These are phyloP conservation scores for Saccharomycopsis sp. DNA, from an alignment of 805 yeast genomes.

Conservation along the genomic window DNA sequence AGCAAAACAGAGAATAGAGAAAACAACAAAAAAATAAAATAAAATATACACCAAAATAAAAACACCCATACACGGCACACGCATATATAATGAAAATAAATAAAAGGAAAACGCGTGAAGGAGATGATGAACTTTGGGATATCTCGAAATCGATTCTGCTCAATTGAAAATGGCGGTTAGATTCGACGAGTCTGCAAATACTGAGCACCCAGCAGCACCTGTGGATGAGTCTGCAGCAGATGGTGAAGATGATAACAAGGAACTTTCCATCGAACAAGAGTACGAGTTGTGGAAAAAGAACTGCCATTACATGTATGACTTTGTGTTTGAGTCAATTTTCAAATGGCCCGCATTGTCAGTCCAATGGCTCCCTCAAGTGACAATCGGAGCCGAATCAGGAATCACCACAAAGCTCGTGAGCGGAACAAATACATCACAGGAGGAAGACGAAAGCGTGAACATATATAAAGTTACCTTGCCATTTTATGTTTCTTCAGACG, in stretches of 20 bases:
- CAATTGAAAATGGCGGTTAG: no score
- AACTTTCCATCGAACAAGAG: constrained; percentile 39
- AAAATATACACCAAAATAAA: no score
- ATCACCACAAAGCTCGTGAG: constrained; percentile 45
- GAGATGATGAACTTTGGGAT: no score
- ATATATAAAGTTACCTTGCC: constrained; percentile 56
- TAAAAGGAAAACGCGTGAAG: no score
- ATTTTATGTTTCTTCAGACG: constrained; percentile 22
- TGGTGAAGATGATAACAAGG: constrained; percentile 22
- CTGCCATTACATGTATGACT: constrained; percentile 75
- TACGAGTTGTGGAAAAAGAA: constrained; percentile 75
- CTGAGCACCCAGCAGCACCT: no score
- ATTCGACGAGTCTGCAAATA: no score
- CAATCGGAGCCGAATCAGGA: constrained; percentile 23
- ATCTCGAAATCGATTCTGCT: no score
- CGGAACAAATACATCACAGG: constrained; percentile 70
- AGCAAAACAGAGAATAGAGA: no score
- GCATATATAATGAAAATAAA: no score
- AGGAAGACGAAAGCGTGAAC: constrained; percentile 57
- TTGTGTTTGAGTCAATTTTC: constrained; percentile 69
- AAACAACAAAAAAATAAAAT: no score
- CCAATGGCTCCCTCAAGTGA: constrained; percentile 58
- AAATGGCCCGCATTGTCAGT: constrained; percentile 78
- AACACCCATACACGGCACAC: no score
- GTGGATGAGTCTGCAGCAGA: no score